A percentile compares a stretch with the other conserved stretches of the same genome.
These are phyloP conservation scores for Pseudocercospora eumusae DNA, from an alignment of 2,329 filamentous ascomycete species.

Conservation along the genomic window DNA sequence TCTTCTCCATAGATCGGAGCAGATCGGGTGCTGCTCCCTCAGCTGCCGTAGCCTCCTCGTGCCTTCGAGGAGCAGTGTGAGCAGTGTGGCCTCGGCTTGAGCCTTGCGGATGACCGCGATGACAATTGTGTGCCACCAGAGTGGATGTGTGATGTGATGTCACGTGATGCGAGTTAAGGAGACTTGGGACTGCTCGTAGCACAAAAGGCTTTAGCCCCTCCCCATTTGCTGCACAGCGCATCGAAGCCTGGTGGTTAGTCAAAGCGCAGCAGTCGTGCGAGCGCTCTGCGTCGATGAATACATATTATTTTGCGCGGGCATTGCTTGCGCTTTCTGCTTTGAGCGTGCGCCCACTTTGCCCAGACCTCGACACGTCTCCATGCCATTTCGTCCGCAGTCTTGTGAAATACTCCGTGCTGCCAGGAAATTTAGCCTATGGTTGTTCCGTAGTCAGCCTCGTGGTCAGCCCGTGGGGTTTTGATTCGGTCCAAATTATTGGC, in stretches of 20 bases:
- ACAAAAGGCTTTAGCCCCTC: neutral
- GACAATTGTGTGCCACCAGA: neutral
- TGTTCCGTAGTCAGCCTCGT: slow-evolving; percentile 2
- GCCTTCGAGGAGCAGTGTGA: neutral
- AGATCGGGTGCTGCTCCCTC: neutral
- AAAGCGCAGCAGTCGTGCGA: slow-evolving; percentile 1
- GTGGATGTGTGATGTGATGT: neutral
- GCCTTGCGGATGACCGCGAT: neutral
- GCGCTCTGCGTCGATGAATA: neutral
- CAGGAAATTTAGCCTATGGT: slow-evolving; percentile 1
- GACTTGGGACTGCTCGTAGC: neutral
- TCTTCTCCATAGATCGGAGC: slow-evolving; percentile 4
- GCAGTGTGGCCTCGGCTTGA: slow-evolving; percentile 5
- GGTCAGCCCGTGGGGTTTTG: slow-evolving; percentile 4
- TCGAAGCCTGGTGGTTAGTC: neutral
- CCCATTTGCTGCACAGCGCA: neutral
- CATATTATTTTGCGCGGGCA: neutral
- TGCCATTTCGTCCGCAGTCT: neutral
- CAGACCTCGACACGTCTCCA: neutral
- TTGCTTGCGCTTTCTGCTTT: slow-evolving; percentile 1
- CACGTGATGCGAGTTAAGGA: neutral
- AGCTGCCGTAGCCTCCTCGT: neutral
- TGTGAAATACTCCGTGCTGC: slow-evolving; percentile 2
- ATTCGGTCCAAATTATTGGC: neutral
- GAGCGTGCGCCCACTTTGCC: neutral